Conservation (phyloP, 2,329 filamentous ascomycete genomes). For the Fusarium staphyleae region DNA sequence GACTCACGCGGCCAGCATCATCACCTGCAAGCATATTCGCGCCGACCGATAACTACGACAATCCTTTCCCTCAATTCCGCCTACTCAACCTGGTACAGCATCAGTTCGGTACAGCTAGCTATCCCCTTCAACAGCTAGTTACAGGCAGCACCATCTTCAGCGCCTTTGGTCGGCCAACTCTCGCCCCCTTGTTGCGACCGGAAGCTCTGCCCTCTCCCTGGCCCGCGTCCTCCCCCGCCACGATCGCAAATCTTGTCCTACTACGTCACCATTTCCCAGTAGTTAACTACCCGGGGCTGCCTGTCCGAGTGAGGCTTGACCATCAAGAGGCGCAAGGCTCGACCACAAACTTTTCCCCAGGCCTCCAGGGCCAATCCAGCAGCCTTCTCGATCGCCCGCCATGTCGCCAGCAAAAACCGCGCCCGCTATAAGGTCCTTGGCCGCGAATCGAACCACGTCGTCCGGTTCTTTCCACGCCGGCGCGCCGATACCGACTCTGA, state of each 20-base stretch:
- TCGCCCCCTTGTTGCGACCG: not conserved
- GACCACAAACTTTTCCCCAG: conserved; percentile 9
- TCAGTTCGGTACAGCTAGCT: too few relatives aligned
- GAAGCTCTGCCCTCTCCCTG: conserved; percentile 25
- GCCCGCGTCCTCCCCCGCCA: conserved; percentile 32
- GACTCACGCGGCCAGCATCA: conserved; percentile 27
- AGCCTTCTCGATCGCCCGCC: not conserved
- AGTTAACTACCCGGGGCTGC: not conserved
- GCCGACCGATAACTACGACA: conserved; percentile 3
- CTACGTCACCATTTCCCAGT: conserved; percentile 30
- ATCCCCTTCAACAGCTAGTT: not conserved
- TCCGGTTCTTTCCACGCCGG: conserved; percentile 61
- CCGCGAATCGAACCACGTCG: conserved; percentile 41
- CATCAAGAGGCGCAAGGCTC: not conserved
- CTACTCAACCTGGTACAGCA: too few relatives aligned
- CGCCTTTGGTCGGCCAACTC: too few relatives aligned
- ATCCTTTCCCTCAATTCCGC: conserved; percentile 2
- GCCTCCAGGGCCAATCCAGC: not conserved
- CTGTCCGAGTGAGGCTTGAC: conserved; percentile 11
- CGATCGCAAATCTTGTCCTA: conserved; percentile 15
- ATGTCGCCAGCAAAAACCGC: conserved; percentile 33
- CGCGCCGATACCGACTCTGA: conserved; percentile 54
- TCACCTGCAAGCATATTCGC: conserved; percentile 17
- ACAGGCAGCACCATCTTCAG: too few relatives aligned
- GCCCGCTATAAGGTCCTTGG: conserved; percentile 13